These are phyloP conservation scores for Nicotiana otophora DNA, from an alignment of 257 asterid genomes.

Conservation along the genomic window DNA sequence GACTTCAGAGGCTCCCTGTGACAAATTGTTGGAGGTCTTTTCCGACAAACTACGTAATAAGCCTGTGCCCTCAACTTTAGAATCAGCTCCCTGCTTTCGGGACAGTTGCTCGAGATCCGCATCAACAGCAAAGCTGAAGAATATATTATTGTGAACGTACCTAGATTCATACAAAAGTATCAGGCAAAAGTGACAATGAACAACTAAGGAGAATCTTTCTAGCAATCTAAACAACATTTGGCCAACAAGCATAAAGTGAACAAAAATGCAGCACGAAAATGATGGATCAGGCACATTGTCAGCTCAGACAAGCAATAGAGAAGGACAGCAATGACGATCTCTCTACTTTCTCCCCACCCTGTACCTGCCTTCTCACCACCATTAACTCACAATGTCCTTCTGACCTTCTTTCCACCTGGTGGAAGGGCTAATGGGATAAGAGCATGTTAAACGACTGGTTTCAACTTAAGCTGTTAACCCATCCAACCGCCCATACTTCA, in stretches of 20 bases:
- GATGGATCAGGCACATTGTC: background rate
- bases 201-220: background rate
- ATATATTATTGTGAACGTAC: conserved; percentile 96
- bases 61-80: conserved; percentile 37
- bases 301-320: background rate
- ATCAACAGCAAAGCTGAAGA: conserved; percentile 94
- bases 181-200: conserved; percentile 2
- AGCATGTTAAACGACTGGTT: background rate
- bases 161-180: conserved; percentile 26
- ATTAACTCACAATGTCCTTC: background rate
- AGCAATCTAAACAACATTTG: background rate
- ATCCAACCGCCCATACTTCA: background rate
- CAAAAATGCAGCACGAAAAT: background rate
- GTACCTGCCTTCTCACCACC: background rate
- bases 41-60: conserved; percentile 28
- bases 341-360: background rate
- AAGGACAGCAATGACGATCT: background rate
- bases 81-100: conserved; percentile 45
- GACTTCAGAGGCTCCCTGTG: conserved; percentile 27
- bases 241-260: background rate
- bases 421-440: background rate
- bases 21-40: conserved; percentile 26
- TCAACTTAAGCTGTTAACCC: background rate
- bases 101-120: conserved; percentile 67
- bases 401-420: background rate